Conservation (phyloP, 2,329 filamentous ascomycete species). For the Alternaria longipes region DNA sequence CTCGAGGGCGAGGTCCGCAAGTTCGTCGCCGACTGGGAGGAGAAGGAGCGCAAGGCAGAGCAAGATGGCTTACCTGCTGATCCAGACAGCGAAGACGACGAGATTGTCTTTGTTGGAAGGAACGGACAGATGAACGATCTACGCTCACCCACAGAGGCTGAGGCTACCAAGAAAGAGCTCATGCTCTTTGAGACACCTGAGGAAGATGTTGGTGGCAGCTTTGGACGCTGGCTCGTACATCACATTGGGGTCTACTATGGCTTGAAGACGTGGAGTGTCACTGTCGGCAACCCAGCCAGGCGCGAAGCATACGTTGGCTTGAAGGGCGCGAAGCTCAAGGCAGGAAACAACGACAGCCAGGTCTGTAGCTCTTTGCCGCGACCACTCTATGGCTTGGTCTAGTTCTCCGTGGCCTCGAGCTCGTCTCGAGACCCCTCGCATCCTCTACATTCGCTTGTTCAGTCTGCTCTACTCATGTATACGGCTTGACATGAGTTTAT, state of each 20-base stretch:
- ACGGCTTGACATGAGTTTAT: background rate
- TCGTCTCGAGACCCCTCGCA: background rate
- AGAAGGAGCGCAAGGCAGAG: conserved; percentile 61
- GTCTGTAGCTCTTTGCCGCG: conserved; percentile 42
- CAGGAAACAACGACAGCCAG: conserved; percentile 17
- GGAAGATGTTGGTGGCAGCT: conserved; percentile 78
- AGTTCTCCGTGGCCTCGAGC: background rate
- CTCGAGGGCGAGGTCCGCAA: conserved; percentile 84
- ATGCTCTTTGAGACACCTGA: conserved; percentile 83
- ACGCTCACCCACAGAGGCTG: conserved; percentile 58
- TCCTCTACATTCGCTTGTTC: background rate
- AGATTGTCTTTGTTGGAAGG: conserved; percentile 88
- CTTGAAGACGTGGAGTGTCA: conserved; percentile 82
- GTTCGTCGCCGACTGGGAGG: conserved; percentile 73
- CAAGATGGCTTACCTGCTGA: conserved; percentile 56
- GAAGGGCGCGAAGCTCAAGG: conserved; percentile 57
- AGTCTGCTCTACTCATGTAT: background rate
- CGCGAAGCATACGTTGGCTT: conserved; percentile 86
- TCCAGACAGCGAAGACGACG: conserved; percentile 74
- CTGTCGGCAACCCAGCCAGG: conserved; percentile 73
- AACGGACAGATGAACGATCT: conserved; percentile 71
- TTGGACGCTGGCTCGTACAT: conserved; percentile 93
- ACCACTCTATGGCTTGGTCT: conserved; percentile 50
- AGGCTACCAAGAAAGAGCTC: conserved; percentile 67
- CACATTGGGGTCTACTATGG: conserved; percentile 93